Evolutionary conservation across 164 flowering plant species (phyloP).

Genomic region (Nymphaea colorata): DNA sequence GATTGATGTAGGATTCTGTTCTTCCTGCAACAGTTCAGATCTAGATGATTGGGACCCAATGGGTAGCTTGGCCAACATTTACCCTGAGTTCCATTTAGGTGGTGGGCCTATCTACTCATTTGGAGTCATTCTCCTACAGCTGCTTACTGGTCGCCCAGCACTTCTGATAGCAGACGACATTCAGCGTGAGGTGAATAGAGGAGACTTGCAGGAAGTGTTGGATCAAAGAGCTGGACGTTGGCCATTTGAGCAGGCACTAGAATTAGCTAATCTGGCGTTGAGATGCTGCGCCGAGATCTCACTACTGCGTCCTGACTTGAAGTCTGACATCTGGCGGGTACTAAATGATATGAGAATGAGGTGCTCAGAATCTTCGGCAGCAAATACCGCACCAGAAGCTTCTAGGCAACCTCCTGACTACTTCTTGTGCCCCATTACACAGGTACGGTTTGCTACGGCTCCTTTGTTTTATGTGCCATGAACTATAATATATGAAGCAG

Average conservation of each 20-base stretch:
- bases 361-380: conserved; percentile 12
- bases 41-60: conserved; percentile 45
- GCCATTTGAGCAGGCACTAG: conserved; percentile 86
- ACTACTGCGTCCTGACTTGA: conserved; percentile 57
- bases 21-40: conserved; percentile 6
- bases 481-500: neutral
- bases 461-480: too few relatives aligned
- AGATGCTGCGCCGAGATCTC: conserved; percentile 53
- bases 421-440: neutral
- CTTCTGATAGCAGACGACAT: conserved; percentile 54
- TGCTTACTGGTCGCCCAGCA: conserved; percentile 62
- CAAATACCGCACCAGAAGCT: neutral
- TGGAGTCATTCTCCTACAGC: conserved; percentile 58
- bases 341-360: conserved; percentile 51
- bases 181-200: conserved; percentile 43
- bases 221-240: conserved; percentile 84
- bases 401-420: neutral
- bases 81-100: conserved; percentile 55
- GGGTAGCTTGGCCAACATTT: conserved; percentile 61
- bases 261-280: conserved; percentile 62
- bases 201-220: conserved; percentile 34
- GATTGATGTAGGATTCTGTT: conserved; percentile 47
- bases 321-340: conserved; percentile 63
- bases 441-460: neutral
- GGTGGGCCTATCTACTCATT: conserved; percentile 85